Evolutionary conservation across 441 rosid species (phyloP).

Genomic region (Brassica balearica): DNA sequence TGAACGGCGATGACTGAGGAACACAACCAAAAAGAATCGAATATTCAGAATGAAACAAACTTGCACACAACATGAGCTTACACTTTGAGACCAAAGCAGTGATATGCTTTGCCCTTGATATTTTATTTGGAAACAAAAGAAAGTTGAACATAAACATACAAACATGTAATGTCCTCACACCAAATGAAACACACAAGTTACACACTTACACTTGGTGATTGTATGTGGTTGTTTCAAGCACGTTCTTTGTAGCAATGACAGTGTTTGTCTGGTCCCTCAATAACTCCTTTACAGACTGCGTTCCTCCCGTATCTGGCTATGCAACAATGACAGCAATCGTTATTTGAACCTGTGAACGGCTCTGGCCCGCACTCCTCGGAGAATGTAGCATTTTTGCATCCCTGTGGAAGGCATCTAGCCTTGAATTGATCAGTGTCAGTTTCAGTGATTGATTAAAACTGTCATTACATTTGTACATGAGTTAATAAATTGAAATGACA

Average conservation of each 20-base stretch:
- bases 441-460: too few species aligned
- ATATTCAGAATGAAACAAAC: too few species aligned
- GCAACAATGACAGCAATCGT: conserved; percentile 16
- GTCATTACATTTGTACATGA: too few species aligned
- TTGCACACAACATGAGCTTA: too few species aligned
- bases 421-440: neutral
- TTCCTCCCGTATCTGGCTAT: neutral
- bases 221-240: neutral
- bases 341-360: conserved; percentile 11
- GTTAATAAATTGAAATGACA: too few species aligned
- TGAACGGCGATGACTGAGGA: too few species aligned
- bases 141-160: neutral
- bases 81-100: too few species aligned
- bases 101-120: too few species aligned
- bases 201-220: neutral
- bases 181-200: neutral
- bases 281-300: conserved; percentile 12
- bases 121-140: neutral
- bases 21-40: too few species aligned
- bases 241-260: conserved; percentile 23
- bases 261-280: neutral
- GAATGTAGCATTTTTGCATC: conserved; percentile 6
- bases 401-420: conserved; percentile 1
- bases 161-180: neutral
- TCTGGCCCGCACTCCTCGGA: conserved; percentile 13